phyloP scores from a whole-genome alignment of 148 eudicot species.

The Rhododendron ferrugineum region DNA sequence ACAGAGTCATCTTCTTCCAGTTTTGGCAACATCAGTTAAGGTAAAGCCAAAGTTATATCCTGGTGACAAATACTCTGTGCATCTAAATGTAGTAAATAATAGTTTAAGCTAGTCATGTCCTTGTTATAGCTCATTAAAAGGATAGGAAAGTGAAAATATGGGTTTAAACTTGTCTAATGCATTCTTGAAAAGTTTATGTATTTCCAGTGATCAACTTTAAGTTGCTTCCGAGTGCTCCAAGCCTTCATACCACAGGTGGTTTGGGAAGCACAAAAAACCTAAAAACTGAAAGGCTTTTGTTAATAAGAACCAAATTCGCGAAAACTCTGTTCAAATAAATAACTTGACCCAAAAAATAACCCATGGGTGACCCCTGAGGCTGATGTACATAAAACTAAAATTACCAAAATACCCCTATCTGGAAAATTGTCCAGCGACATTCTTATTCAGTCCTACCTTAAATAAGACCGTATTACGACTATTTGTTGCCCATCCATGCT shows the following conservation, averaged over 20 bases:
- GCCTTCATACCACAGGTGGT: background rate
- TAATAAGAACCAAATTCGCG: background rate
- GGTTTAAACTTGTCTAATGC: background rate
- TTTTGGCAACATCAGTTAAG: conserved; percentile 90
- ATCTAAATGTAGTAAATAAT: background rate
- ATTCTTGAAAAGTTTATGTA: background rate
- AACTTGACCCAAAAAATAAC: background rate
- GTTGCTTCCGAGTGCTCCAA: background rate
- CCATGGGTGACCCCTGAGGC: background rate
- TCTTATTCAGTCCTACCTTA: background rate
- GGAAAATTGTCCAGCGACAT: background rate
- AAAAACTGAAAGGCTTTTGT: background rate
- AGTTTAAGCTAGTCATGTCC: background rate
- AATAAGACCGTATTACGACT: background rate
- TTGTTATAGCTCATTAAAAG: background rate
- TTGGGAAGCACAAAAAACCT: background rate
- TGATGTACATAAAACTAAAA: background rate
- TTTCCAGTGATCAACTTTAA: background rate
- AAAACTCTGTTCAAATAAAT: background rate
- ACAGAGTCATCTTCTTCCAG: conserved; percentile 84
- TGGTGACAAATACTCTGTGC: background rate
- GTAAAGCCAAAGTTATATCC: conserved; percentile 26
- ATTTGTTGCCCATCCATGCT: background rate
- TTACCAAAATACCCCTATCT: background rate
- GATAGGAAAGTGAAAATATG: background rate